Conservation (phyloP, 192 early-diverging fungal species). For the Umbelopsis sp. region DNA sequence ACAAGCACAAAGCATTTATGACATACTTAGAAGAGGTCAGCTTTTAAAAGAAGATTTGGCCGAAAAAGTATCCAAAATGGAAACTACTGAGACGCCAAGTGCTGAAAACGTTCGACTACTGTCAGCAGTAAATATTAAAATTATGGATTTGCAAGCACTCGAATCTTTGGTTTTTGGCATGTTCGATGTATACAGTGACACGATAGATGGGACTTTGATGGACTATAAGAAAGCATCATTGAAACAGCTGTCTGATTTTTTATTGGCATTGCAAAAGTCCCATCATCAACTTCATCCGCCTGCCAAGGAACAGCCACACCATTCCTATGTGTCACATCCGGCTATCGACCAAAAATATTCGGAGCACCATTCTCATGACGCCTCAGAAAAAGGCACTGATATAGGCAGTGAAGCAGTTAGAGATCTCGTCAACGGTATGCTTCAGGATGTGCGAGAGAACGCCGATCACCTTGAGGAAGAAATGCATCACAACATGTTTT, state of each 20-base stretch:
- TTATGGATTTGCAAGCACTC: constrained; percentile 37
- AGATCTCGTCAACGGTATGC: constrained; percentile 38
- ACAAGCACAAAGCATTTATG: constrained; percentile 3
- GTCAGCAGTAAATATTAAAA: constrained; percentile 9
- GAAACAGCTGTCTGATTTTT: constrained; percentile 33
- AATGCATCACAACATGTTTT: constrained; percentile 39
- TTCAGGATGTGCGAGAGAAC: constrained; percentile 42
- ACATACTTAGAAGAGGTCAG: not conserved
- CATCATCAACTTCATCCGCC: constrained; percentile 19
- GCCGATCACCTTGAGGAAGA: constrained; percentile 46
- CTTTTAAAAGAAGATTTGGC: not conserved
- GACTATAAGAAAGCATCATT: constrained; percentile 32
- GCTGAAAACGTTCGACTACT: not conserved
- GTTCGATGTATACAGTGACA: constrained; percentile 31
- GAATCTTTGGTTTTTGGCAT: constrained; percentile 32
- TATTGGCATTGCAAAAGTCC: constrained; percentile 31
- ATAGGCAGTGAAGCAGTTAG: constrained; percentile 13
- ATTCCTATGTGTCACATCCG: not conserved
- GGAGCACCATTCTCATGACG: constrained; percentile 17
- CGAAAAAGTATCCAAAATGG: not conserved
- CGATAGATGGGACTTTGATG: constrained; percentile 18
- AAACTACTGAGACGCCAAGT: not conserved
- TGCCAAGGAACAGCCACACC: not conserved
- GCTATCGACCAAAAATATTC: constrained; percentile 5
- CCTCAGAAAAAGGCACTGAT: constrained; percentile 7